phyloP scores from a whole-genome alignment of 768 basidiomycete genomes.

The Suillus bovinus region DNA sequence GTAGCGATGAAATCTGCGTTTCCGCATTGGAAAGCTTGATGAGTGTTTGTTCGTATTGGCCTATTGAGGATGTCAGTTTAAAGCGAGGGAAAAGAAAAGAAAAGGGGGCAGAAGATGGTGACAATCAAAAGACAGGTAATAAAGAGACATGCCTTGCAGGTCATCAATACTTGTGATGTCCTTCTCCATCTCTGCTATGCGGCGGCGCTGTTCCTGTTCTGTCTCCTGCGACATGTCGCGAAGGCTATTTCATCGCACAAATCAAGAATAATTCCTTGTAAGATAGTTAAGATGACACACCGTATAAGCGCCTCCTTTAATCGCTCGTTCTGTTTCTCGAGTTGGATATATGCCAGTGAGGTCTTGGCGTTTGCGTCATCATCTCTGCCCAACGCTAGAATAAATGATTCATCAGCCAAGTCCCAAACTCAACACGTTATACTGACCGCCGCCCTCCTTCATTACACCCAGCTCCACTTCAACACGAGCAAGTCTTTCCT shows the following conservation, averaged over 20 bases:
- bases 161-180: constrained; percentile 79
- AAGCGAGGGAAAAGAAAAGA: constrained; percentile 8
- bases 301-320: constrained; percentile 92
- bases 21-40: constrained; percentile 88
- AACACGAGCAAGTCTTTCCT: constrained; percentile 72
- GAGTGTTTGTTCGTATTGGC: constrained; percentile 75
- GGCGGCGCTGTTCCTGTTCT: constrained; percentile 78
- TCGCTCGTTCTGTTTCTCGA: constrained; percentile 96
- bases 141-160: constrained; percentile 61
- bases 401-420: constrained; percentile 8
- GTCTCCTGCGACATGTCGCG: constrained; percentile 88
- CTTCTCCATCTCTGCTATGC: constrained; percentile 88
- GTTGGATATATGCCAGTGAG: constrained; percentile 74
- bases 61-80: constrained; percentile 36
- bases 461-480: constrained; percentile 86
- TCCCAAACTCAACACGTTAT: background rate
- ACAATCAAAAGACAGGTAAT: background rate
- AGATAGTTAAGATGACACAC: constrained; percentile 38
- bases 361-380: constrained; percentile 44
- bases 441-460: constrained; percentile 51
- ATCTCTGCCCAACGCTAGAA: constrained; percentile 27
- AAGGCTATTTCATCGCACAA: constrained; percentile 46
- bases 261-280: background rate
- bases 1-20: constrained; percentile 89
- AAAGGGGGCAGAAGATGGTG: background rate